Base-by-base conservation (phyloP, 2,329 filamentous ascomycete species). In the Hypoxylon sp. region DNA sequence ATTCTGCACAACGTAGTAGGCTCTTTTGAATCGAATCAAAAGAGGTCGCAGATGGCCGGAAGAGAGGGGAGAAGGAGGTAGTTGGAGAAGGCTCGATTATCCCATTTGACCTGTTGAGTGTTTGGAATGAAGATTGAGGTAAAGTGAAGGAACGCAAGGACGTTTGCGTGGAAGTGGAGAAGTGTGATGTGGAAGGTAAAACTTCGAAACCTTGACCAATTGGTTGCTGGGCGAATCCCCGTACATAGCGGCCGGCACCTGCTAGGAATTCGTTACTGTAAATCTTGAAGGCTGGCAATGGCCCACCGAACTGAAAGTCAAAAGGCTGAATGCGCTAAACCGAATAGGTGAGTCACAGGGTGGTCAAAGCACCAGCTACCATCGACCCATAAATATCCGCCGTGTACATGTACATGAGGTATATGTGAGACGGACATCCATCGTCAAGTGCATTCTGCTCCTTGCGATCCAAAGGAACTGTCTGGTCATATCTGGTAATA, bases 201-300 rank as follows among this genome's bases (percentile, higher is more conserved):
- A 62, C 24, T 40, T 57, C 28, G 12, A 30, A 8, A 33, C n/a
- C 38, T 24, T 9, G n/a, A 46, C 22, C 36, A 38, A 32, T 32
- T 48, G 30, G 38, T 54, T 60, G 49, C 57, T 53, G 28, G 16
- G 57, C 49, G 14, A 22, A 30, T 20, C 33, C 33, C 44, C n/a
- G n/a, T n/a, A 54, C 49, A 30, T 38, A 51, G 50, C 33, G 44
- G 52, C 50, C 42, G 28, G 18, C 20, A 50, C 33, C 20, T 44
- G 20, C 28, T 45, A 49, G 30, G 28, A 46, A 57, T 57, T 30
- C 42, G 28, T 40, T 53, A n/a, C n/a, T n/a, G n/a, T n/a, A 53
- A 44, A 53, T 64, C 40, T 42, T 24, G 59, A 66, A 68, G 66
- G 66, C 63, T 68, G 65, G 62, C 40, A 42, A n/a, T 8, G 28